Conservation (phyloP, 208 protist genomes). For the Angomonas ambiguus region DNA sequence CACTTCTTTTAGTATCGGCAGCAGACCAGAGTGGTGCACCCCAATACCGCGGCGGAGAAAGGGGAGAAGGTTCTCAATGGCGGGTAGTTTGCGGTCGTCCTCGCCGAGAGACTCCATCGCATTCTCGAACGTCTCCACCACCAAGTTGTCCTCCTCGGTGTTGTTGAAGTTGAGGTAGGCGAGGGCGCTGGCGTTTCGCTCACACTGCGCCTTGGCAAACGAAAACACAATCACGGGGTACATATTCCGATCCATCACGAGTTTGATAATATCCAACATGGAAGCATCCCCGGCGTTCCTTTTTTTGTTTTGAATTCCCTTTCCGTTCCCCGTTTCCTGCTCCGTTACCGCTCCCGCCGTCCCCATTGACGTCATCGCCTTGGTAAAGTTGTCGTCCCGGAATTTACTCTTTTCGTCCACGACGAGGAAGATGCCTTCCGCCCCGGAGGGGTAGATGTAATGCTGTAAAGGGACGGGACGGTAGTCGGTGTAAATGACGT, state of each 20-base stretch:
- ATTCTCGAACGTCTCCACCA: constrained; percentile 94
- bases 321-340: constrained; percentile 13
- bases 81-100: constrained; percentile 91
- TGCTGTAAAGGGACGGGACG: constrained; percentile 99
- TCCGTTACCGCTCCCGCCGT: constrained; percentile 23
- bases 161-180: constrained; percentile 95
- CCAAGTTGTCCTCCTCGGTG: constrained; percentile 90
- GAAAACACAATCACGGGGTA: constrained; percentile 99
- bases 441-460: constrained; percentile 97
- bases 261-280: constrained; percentile 95
- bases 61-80: constrained; percentile 93
- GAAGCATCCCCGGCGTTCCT: constrained; percentile 30
- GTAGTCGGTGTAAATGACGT: constrained; percentile 99
- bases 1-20: constrained; percentile 99
- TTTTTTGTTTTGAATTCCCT: constrained; percentile 15
- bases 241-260: constrained; percentile 96
- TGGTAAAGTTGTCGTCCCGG: constrained; percentile 95
- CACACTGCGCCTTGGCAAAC: constrained; percentile 98
- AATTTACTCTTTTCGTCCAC: constrained; percentile 95
- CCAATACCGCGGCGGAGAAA: constrained; percentile 97
- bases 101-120: constrained; percentile 94
- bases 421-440: constrained; percentile 96
- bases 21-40: constrained; percentile 99
- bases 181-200: constrained; percentile 92
- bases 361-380: constrained; percentile 90